Conservation (phyloP, 2,329 filamentous ascomycete genomes). For the Fusarium succisae region DNA sequence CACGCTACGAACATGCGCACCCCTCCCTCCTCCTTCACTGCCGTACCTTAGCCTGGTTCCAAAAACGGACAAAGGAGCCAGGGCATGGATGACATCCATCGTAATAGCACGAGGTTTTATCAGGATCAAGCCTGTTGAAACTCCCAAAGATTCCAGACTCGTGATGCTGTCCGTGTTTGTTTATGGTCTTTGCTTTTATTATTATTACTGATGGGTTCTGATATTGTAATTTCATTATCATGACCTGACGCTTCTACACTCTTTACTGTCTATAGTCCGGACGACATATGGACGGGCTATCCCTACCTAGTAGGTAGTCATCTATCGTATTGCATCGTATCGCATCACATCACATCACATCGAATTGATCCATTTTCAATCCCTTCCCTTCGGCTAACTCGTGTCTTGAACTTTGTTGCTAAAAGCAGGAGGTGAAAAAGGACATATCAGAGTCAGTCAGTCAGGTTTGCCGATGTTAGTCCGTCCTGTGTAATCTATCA, state of each 20-base stretch:
- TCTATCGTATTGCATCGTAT: slow-evolving; percentile 4
- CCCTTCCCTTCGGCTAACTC: slow-evolving; percentile 13
- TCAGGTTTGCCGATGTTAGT: slow-evolving; percentile 10
- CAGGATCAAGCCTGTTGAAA: slow-evolving; percentile 29
- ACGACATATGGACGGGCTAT: slow-evolving; percentile 23
- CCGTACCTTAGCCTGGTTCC: slow-evolving; percentile 4
- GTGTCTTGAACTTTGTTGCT: slow-evolving; percentile 3
- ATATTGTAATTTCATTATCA: not conserved
- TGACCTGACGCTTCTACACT: slow-evolving; percentile 3
- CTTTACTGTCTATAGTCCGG: slow-evolving; percentile 2
- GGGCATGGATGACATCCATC: not conserved
- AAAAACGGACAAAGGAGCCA: slow-evolving; percentile 2
- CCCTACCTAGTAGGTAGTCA: slow-evolving; percentile 12
- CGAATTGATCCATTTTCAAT: not conserved
- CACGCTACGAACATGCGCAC: not conserved
- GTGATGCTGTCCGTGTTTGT: slow-evolving; percentile 11
- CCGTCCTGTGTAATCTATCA: slow-evolving; percentile 7
- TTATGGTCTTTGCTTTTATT: slow-evolving; percentile 16
- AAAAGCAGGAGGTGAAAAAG: not conserved
- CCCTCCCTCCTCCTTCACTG: slow-evolving; percentile 17
- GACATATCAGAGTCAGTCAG: not conserved
- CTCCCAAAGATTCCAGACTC: not conserved
- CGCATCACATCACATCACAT: not conserved
- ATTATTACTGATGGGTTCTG: slow-evolving; percentile 13
- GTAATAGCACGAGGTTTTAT: slow-evolving; percentile 10